Evolutionary conservation across 306 rosid species (phyloP), one percentile per base, ranked within the genome.

Genomic region (Sesbania bispinosa): DNA sequence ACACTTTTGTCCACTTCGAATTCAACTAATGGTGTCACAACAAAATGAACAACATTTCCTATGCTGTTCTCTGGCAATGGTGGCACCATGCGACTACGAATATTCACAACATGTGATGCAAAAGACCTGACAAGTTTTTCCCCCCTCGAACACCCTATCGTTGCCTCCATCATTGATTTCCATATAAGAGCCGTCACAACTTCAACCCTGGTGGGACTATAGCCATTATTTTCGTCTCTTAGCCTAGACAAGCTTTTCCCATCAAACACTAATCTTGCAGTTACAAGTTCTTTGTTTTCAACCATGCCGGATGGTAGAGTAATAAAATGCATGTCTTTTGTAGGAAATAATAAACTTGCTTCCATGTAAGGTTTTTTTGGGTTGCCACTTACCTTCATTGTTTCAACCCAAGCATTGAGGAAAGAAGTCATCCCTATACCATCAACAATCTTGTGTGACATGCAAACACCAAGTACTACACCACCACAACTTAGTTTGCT

Each of bases 391-490:
- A 2, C 57, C 7, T 21, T 50, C 6, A 29, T 7, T n/a, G 6
- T 3, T 13, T 7, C 11, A 15, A 60, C 46, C 80, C 80, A 75
- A 18, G 67, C 50, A 42, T 53, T 20, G 19, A 75, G 26, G 5
- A 75, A 62, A 0, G 73, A 26, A 3, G 45, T 39, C 4, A 16
- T 2, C 1, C 73, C 43, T 13, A 66, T 15, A 1, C 79, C 79
- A 53, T 75, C 73, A 8, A 67, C 53, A 10, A 64, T 14, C 67
- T 8, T 65, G 59, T 75, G 79, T 7, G 36, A 55, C 8, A 66
- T n/a, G 43, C 58, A 48, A 45, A n/a, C n/a, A n/a, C n/a, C n/a
- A n/a, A n/a, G n/a, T n/a, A n/a, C n/a, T n/a, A n/a, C n/a, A n/a
- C n/a, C 42, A 2, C 66, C 71, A 29, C 81, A 77, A 7, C 13